phyloP scores from a whole-genome alignment of 1,284 basidiomycete genomes.

The Pyrrhoderma noxium region DNA sequence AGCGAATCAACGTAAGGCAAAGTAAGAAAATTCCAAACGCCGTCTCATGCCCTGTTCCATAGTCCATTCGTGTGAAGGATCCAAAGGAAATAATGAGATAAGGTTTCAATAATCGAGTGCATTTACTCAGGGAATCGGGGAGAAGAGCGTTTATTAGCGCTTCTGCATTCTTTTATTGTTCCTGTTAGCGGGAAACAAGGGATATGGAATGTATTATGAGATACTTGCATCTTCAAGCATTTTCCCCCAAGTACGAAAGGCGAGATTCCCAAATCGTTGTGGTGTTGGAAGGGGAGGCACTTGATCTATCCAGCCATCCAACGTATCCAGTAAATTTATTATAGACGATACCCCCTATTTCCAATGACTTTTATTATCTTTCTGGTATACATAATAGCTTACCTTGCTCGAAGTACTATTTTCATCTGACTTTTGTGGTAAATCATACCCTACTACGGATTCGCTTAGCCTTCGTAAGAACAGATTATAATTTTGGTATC shows the following conservation, averaged over 20 bases:
- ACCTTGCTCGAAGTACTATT: constrained; percentile 6
- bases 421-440: constrained; percentile 28
- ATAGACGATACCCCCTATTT: constrained; percentile 42
- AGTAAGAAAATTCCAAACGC: constrained; percentile 80
- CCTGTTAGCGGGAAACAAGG: constrained; percentile 1
- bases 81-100: constrained; percentile 87
- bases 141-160: constrained; percentile 48
- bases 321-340: constrained; percentile 55
- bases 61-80: constrained; percentile 88
- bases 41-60: constrained; percentile 94
- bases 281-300: constrained; percentile 75
- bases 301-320: constrained; percentile 76
- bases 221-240: constrained; percentile 66
- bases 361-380: too few relatives aligned
- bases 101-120: constrained; percentile 57
- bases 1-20: constrained; percentile 56
- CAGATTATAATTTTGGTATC: constrained; percentile 63
- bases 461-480: constrained; percentile 72
- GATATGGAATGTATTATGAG: background rate
- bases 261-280: constrained; percentile 92
- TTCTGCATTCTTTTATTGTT: constrained; percentile 46
- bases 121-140: constrained; percentile 35
- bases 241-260: constrained; percentile 84
- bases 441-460: constrained; percentile 55
- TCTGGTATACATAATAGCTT: background rate